Percentiles rank a stretch among this genome's conserved stretches.
Evolutionary conservation across 163 green algal genomes (phyloP).

Genomic region (Prototheca wickerhamii): DNA sequence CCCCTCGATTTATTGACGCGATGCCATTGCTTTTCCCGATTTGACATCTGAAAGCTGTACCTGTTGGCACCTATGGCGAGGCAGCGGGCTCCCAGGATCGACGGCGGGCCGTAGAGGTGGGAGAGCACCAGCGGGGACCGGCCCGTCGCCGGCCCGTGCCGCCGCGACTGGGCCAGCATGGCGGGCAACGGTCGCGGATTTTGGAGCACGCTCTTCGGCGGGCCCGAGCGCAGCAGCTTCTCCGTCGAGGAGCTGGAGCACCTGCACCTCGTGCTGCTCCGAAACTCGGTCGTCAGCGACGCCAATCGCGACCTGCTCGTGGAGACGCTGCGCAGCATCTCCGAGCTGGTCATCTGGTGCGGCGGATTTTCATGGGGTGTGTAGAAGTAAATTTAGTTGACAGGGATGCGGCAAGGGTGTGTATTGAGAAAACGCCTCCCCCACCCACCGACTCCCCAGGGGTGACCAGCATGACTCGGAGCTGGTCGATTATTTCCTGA

Average conservation of each 20-base stretch:
- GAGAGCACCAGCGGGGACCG: no score
- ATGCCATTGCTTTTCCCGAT: no score
- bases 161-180: not conserved
- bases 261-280: constrained; percentile 48
- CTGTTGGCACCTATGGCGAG: no score
- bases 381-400: not conserved
- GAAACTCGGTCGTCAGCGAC: constrained; percentile 54
- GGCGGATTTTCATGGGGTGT: not conserved
- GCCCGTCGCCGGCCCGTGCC: no score
- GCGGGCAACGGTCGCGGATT: constrained; percentile 5
- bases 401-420: not conserved
- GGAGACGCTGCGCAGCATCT: constrained; percentile 80
- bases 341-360: constrained; percentile 94
- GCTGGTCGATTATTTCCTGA: constrained; percentile 89
- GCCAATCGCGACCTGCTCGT: constrained; percentile 76
- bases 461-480: constrained; percentile 89
- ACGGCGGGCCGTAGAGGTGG: no score
- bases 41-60: no score
- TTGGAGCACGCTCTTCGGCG: constrained; percentile 26
- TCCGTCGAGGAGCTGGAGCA: constrained; percentile 56
- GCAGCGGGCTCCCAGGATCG: no score
- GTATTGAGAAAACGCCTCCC: not conserved
- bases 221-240: constrained; percentile 33
- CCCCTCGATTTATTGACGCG: no score
- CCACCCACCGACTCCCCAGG: constrained; percentile 26